These are phyloP conservation scores for Mycena maculata DNA, from an alignment of 768 basidiomycete species.

Conservation along the genomic window DNA sequence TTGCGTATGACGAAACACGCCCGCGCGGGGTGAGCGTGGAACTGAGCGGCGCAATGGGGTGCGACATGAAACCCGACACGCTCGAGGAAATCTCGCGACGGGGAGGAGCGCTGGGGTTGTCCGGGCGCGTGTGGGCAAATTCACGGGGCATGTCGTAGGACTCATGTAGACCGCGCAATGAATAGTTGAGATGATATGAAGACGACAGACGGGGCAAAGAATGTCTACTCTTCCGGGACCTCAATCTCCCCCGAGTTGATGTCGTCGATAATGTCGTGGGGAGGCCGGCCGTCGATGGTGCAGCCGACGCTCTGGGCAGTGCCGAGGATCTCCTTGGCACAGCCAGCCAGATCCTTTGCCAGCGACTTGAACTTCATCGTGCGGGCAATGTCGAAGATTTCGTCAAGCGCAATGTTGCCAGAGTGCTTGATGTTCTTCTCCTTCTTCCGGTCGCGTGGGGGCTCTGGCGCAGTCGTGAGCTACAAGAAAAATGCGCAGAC, in stretches of 20 bases:
- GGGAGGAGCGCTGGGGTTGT: conserved; percentile 75
- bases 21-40: conserved; percentile 69
- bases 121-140: conserved; percentile 74
- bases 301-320: conserved; percentile 97
- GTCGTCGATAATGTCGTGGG: conserved; percentile 92
- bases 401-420: conserved; percentile 93
- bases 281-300: conserved; percentile 92
- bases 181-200: conserved; percentile 32
- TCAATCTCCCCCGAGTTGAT: conserved; percentile 89
- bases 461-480: conserved; percentile 66
- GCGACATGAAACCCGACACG: conserved; percentile 61
- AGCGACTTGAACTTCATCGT: conserved; percentile 95
- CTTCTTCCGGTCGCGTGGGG: conserved; percentile 99
- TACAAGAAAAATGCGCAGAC: neutral
- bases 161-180: conserved; percentile 15
- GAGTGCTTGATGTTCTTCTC: conserved; percentile 99
- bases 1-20: conserved; percentile 68
- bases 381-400: conserved; percentile 95
- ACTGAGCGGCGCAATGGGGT: conserved; percentile 67
- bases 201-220: conserved; percentile 43
- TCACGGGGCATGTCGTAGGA: conserved; percentile 41
- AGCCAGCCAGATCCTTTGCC: conserved; percentile 89
- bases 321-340: conserved; percentile 97
- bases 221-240: conserved; percentile 83
- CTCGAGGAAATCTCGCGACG: conserved; percentile 80